Base-by-base conservation (phyloP, 2,329 filamentous ascomycete species). In the Aspergillus hortae region DNA sequence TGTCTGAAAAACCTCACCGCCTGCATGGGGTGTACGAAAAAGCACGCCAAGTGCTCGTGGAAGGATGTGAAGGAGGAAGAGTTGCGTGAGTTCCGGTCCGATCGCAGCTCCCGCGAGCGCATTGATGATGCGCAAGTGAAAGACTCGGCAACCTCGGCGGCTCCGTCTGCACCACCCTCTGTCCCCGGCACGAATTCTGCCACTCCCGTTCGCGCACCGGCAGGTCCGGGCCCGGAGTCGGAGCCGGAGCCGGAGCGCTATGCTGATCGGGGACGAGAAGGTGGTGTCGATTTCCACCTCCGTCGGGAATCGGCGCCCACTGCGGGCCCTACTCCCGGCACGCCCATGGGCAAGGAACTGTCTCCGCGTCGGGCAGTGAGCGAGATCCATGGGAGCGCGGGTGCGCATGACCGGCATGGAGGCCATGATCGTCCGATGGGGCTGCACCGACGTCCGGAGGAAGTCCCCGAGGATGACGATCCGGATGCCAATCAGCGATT, bases 41-140 rank as follows among this genome's bases (percentile, higher is more conserved):
- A 95, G 67, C 90, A 95, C 67, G 89, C 89, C 17, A 92, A 91
- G 63, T 95, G 90, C 68, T 86, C 85, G 12, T 95, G 90, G 90
- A 88, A 86, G 59, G 84, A 88, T 42, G 83, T 94, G n/a, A 85
- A 83, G 14, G 84, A 89, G 30, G 86, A 87, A 3, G 91, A 95
- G 61, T 57, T 83, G 10, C 67, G 63, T 14, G 65, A 68, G 17
- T 49, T 54, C 21, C 69, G 59, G 46, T 50, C 49, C 25, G 54
- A 54, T 19, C 59, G 44, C 36, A 54, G 25, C 47, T 49, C 46
- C 6, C 58, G 48, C 15, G 58, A 58, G 45, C 46, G 44, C n/a
- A 50, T 44, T 6, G 60, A 59, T 21, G 60, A 56, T 10, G 15
- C 56, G 19, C 51, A 44, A 15, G 48, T 49, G 21, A 56, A 60